Conservation (phyloP, 352 stramenopile species). For the Phytophthora foliorum region DNA sequence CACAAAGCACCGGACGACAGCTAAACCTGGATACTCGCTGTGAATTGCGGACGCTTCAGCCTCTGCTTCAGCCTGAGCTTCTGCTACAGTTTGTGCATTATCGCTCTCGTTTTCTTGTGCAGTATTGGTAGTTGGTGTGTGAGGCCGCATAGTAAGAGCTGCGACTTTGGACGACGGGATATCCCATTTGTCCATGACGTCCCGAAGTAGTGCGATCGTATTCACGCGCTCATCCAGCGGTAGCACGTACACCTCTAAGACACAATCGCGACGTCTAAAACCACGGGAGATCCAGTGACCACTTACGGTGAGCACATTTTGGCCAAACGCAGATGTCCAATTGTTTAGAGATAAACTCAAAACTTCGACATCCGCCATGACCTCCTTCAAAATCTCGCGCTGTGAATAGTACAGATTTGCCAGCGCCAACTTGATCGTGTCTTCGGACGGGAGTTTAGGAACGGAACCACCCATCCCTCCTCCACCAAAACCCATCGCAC, state of each 20-base stretch:
- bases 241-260: conserved; percentile 82
- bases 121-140: conserved; percentile 29
- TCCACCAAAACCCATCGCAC: conserved; percentile 25
- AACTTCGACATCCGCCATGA: conserved; percentile 79
- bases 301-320: conserved; percentile 84
- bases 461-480: conserved; percentile 22
- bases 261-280: conserved; percentile 79
- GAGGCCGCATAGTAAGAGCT: conserved; percentile 72
- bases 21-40: conserved; percentile 71
- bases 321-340: conserved; percentile 81
- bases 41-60: conserved; percentile 56
- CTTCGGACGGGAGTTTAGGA: conserved; percentile 66
- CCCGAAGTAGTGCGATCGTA: conserved; percentile 77
- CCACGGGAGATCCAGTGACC: conserved; percentile 83
- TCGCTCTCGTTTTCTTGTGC: conserved; percentile 36
- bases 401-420: conserved; percentile 86
- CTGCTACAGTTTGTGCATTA: conserved; percentile 18
- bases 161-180: conserved; percentile 76
- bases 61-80: conserved; percentile 34
- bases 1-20: conserved; percentile 78
- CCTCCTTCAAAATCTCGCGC: conserved; percentile 82
- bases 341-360: conserved; percentile 84
- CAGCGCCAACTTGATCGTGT: conserved; percentile 76
- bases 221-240: conserved; percentile 82
- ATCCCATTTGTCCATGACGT: conserved; percentile 90